Evolutionary conservation across 2,329 filamentous ascomycete species (phyloP).

Genomic region (Ophiostoma sp.): DNA sequence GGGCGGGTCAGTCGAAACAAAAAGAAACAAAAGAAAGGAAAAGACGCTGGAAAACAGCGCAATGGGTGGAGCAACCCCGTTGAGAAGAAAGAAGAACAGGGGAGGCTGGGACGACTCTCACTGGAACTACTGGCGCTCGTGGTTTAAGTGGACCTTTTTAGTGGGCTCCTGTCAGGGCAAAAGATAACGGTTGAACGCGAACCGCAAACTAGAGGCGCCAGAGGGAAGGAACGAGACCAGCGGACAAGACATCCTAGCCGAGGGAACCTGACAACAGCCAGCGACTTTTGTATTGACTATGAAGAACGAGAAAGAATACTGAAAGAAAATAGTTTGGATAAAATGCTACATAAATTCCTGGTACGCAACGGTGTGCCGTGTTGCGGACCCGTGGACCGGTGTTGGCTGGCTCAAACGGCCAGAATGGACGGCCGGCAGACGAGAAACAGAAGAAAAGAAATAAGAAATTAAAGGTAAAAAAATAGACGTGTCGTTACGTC

Average conservation of each 20-base stretch:
- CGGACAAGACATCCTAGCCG: background rate
- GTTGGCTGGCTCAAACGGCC: background rate
- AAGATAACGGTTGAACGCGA: conserved; percentile 1
- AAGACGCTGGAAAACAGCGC: conserved; percentile 6
- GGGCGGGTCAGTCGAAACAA: conserved; percentile 10
- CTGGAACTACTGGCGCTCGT: background rate
- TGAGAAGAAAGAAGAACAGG: background rate
- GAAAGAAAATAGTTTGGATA: background rate
- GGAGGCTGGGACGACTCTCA: background rate
- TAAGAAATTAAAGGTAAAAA: background rate
- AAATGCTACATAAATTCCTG: background rate
- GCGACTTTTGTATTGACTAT: background rate
- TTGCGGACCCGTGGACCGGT: background rate
- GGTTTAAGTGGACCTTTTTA: background rate
- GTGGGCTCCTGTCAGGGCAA: conserved; percentile 11
- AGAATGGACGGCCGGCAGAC: background rate
- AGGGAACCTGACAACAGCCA: background rate
- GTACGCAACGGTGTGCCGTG: background rate
- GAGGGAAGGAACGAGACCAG: background rate
- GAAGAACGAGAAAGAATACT: background rate
- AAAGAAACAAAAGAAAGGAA: background rate
- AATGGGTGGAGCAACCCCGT: background rate
- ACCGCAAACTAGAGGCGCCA: background rate
- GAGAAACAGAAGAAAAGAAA: background rate
- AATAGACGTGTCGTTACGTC: background rate